Evolutionary conservation across 192 early-diverging fungal genomes (phyloP), one percentile per base, ranked within the genome.

Genomic region (Coemansia sp.): DNA sequence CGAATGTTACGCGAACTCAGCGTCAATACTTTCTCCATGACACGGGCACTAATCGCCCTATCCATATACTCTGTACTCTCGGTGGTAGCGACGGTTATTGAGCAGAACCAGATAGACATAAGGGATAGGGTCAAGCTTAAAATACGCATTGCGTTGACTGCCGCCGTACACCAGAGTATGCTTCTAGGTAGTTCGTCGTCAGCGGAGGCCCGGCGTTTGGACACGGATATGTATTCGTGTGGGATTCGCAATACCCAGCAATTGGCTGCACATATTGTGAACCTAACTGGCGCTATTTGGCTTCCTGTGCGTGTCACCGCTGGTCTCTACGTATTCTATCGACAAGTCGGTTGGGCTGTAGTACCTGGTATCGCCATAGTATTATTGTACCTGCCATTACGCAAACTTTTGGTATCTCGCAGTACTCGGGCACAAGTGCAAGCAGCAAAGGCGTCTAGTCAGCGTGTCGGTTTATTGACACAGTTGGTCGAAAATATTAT

Each of bases 91-190:
- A 68, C 64, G 0, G 18, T 72, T 13, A 39, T 68, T 13, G 75
- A 82, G 80, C 80, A 82, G 47, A 74, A 82, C 50, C 72, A 77
- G n/a, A 78, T 82, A 6, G 80, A 82, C 22, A 5, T 69, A 46
- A 65, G 69, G 3, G 80, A 82, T 69, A 60, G 33, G 5, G 57
- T 44, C 15, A 61, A 55, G 57, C 66, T 78, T 2, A 70, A 73
- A 24, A 78, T 82, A 29, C 53, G 58, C 31, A 44, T 53, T 3
- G 34, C 75, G 2, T 66, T 82, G 38, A 55, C 66, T 0, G 38
- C 72, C 31, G 69, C 72, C 9, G 49, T 74, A 12, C 80, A 82
- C 66, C 53, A 62, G 22, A 55, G 53, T 16, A 29, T 53, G 24
- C 52, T 66, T 13, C 40, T 38, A 0, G 18, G n/a, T 18, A 44